Conservation (phyloP, 768 basidiomycete genomes). For the Mrakia frigida region DNA sequence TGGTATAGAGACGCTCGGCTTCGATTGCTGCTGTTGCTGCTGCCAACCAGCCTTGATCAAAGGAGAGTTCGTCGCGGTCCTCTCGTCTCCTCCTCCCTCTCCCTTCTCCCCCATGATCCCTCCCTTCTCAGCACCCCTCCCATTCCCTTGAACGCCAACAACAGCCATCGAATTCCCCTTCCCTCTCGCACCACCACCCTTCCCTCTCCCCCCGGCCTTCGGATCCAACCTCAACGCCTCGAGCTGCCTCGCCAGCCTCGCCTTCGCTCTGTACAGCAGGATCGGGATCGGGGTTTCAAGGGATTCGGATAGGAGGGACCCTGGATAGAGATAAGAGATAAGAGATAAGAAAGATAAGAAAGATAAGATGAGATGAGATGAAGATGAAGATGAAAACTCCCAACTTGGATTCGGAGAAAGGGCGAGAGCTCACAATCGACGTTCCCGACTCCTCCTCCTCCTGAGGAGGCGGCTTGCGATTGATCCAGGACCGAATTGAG, state of each 20-base stretch:
- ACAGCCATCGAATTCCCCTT: not conserved
- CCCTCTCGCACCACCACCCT: not conserved
- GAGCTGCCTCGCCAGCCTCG: not conserved
- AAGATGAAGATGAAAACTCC: too few relatives aligned
- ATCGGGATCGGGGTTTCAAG: slow-evolving; percentile 9
- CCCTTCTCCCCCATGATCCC: too few relatives aligned
- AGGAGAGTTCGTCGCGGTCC: too few relatives aligned
- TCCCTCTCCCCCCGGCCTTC: not conserved
- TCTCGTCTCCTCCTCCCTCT: too few relatives aligned
- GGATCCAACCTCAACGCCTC: not conserved
- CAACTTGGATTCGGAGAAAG: too few relatives aligned
- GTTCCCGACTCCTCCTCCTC: slow-evolving; percentile 3
- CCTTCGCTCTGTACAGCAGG: slow-evolving; percentile 3
- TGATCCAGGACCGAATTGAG: slow-evolving; percentile 1
- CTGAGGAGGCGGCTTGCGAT: too few relatives aligned
- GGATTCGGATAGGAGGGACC: not conserved
- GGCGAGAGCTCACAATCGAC: slow-evolving; percentile 2
- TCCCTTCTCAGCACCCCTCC: not conserved
- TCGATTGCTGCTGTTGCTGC: too few relatives aligned
- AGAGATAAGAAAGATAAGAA: too few relatives aligned
- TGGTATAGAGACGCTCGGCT: too few relatives aligned
- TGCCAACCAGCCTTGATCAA: too few relatives aligned
- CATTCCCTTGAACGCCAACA: too few relatives aligned
- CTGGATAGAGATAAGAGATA: not conserved
- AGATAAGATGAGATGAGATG: too few relatives aligned